A percentile compares a stretch with the other conserved stretches of the same genome.
These are phyloP conservation scores for Inga laurina DNA, from an alignment of 306 rosid genomes.

Conservation along the genomic window DNA sequence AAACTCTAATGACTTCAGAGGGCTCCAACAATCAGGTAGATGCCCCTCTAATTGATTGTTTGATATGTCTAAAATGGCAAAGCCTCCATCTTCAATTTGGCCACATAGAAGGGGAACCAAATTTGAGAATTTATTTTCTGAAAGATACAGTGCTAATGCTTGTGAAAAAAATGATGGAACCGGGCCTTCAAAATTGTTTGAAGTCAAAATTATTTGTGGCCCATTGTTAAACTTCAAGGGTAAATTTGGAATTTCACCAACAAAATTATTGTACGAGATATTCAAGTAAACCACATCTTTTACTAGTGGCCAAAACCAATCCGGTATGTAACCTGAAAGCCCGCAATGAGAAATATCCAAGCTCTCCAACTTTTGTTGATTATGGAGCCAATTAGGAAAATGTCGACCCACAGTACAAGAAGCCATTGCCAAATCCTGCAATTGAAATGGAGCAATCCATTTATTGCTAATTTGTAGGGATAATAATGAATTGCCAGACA, in stretches of 20 bases:
- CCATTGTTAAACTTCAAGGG: neutral
- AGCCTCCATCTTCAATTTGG: fast-evolving
- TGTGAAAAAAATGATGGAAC: neutral
- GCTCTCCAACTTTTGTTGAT: fast-evolving
- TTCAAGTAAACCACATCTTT: fast-evolving
- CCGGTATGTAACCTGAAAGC: constrained; percentile 8
- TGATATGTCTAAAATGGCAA: neutral
- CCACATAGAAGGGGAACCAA: neutral
- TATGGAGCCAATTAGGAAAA: constrained; percentile 21
- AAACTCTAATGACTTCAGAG: neutral
- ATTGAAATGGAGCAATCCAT: neutral
- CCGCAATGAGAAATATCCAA: neutral
- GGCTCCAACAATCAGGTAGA: neutral
- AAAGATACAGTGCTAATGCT: neutral
- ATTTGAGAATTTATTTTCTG: neutral
- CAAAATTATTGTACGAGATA: neutral
- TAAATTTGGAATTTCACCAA: neutral
- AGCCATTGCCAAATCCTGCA: no score
- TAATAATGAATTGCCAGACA: neutral
- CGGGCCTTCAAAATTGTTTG: neutral
- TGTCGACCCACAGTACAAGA: neutral
- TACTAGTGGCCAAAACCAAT: constrained; percentile 11
- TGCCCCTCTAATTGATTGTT: no score
- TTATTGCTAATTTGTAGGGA: neutral
- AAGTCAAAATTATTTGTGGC: neutral